These are phyloP conservation scores for Ascosphaera apis DNA, from an alignment of 2,329 filamentous ascomycete species.

Conservation along the genomic window DNA sequence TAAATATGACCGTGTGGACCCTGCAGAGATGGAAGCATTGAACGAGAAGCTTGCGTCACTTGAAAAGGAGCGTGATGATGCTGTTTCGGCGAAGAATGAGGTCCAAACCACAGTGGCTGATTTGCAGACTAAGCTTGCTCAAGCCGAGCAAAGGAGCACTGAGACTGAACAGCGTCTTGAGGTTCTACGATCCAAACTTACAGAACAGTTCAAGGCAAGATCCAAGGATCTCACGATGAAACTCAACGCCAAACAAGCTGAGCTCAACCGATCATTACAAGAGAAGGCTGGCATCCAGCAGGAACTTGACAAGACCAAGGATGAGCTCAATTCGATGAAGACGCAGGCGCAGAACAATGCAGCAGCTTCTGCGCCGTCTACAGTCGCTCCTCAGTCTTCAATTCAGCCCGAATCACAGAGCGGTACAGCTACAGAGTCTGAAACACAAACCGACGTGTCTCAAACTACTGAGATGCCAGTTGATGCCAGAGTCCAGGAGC, in stretches of 20 bases:
- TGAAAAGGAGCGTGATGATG: slow-evolving; percentile 43
- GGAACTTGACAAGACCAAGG: slow-evolving; percentile 38
- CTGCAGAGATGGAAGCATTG: slow-evolving; percentile 72
- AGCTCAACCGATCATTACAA: slow-evolving; percentile 25
- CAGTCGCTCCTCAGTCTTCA: slow-evolving; percentile 23
- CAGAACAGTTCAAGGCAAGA: slow-evolving; percentile 30
- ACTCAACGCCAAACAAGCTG: slow-evolving; percentile 29
- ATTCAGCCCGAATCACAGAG: slow-evolving; percentile 15
- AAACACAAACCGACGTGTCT: slow-evolving; percentile 3
- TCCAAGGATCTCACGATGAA: slow-evolving; percentile 42
- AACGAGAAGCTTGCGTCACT: slow-evolving; percentile 51
- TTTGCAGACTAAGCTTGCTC: slow-evolving; percentile 25
- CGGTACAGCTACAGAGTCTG: slow-evolving; percentile 8
- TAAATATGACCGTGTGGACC: slow-evolving; percentile 88
- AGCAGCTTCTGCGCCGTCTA: slow-evolving; percentile 12
- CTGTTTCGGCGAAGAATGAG: slow-evolving; percentile 28
- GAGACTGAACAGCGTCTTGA: slow-evolving; percentile 22
- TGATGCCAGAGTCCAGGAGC: slow-evolving; percentile 34
- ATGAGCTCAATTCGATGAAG: slow-evolving; percentile 28
- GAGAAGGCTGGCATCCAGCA: slow-evolving; percentile 48
- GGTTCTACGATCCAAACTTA: slow-evolving; percentile 24
- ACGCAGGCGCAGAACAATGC: slow-evolving; percentile 30
- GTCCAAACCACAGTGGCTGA: slow-evolving; percentile 27
- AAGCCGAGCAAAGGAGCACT: slow-evolving; percentile 17
- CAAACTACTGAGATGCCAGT: slow-evolving; percentile 11